Conservation (phyloP, 495 filamentous ascomycete species). For the Podospora appendiculata region DNA sequence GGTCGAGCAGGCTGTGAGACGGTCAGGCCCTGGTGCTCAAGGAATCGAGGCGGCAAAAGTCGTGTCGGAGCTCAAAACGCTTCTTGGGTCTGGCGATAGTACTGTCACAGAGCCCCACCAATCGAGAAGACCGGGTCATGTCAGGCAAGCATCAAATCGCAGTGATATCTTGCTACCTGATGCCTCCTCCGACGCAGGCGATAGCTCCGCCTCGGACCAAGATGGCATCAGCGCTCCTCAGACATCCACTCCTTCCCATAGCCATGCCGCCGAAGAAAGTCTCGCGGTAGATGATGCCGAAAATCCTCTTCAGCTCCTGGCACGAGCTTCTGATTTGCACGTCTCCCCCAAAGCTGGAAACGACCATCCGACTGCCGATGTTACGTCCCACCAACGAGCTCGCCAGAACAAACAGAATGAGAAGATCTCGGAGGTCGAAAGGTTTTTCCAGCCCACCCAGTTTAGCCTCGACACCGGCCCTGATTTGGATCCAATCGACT, state of each 20-base stretch:
- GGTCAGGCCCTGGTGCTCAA: conserved; percentile 42
- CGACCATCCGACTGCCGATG: conserved; percentile 9
- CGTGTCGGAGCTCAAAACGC: conserved; percentile 46
- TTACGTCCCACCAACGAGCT: conserved; percentile 14
- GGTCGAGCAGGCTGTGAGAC: conserved; percentile 63
- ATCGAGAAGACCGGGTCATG: neutral
- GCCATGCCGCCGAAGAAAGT: conserved; percentile 24
- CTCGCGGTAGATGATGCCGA: conserved; percentile 64
- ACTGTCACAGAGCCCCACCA: conserved; percentile 4
- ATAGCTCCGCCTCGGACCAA: conserved; percentile 23
- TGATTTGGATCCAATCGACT: conserved; percentile 58
- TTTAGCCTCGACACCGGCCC: conserved; percentile 53
- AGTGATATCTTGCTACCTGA: conserved; percentile 18
- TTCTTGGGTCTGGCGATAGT: conserved; percentile 33
- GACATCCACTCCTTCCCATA: conserved; percentile 22
- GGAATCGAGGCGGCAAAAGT: conserved; percentile 46
- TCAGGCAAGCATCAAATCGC: conserved; percentile 1
- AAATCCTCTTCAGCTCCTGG: conserved; percentile 64
- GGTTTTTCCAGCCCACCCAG: conserved; percentile 54
- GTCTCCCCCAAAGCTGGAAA: conserved; percentile 37
- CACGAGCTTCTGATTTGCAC: conserved; percentile 61
- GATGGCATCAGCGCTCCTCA: conserved; percentile 22
- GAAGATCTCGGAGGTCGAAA: conserved; percentile 26
- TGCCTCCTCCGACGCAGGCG: conserved; percentile 22
- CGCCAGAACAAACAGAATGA: conserved; percentile 20